Conservation (phyloP, 2,329 filamentous ascomycete genomes). For the Colletotrichum sp. region DNA sequence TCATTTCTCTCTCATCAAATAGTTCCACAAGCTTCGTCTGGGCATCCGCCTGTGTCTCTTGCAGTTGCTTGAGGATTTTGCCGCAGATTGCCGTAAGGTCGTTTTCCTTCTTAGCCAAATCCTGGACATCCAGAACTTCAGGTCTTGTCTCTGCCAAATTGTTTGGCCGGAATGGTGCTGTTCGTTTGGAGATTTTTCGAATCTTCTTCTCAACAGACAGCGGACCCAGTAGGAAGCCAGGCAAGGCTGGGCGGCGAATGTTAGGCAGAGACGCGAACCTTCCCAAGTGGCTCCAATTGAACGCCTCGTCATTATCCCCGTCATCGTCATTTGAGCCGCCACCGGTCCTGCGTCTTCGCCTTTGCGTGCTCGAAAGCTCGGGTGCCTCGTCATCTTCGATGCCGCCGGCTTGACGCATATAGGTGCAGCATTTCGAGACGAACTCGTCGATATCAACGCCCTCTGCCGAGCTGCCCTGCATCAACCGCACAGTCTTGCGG, state of each 20-base stretch:
- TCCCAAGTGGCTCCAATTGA: slow-evolving; percentile 88
- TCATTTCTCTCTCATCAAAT: slow-evolving; percentile 44
- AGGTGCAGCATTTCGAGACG: slow-evolving; percentile 85
- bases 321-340: slow-evolving; percentile 59
- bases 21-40: slow-evolving; percentile 51
- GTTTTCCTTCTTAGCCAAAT: slow-evolving; percentile 78
- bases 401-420: slow-evolving; percentile 75
- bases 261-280: slow-evolving; percentile 76
- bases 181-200: slow-evolving; percentile 73
- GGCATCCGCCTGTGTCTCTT: slow-evolving; percentile 49
- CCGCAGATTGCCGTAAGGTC: slow-evolving; percentile 81
- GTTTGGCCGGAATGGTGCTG: slow-evolving; percentile 72
- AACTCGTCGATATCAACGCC: slow-evolving; percentile 92
- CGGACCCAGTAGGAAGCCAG: slow-evolving; percentile 87
- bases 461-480: slow-evolving; percentile 73
- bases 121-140: slow-evolving; percentile 75
- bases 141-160: slow-evolving; percentile 76
- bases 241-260: slow-evolving; percentile 76
- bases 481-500: slow-evolving; percentile 77
- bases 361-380: slow-evolving; percentile 56
- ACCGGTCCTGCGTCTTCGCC: slow-evolving; percentile 43
- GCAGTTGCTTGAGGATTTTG: slow-evolving; percentile 72
- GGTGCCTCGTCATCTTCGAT: slow-evolving; percentile 56
- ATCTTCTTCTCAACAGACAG: slow-evolving; percentile 87
- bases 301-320: slow-evolving; percentile 76